Percentiles rank a stretch among this genome's conserved stretches.
phyloP scores from a whole-genome alignment of 768 basidiomycete species.

The Leccinum pellstonianum region DNA sequence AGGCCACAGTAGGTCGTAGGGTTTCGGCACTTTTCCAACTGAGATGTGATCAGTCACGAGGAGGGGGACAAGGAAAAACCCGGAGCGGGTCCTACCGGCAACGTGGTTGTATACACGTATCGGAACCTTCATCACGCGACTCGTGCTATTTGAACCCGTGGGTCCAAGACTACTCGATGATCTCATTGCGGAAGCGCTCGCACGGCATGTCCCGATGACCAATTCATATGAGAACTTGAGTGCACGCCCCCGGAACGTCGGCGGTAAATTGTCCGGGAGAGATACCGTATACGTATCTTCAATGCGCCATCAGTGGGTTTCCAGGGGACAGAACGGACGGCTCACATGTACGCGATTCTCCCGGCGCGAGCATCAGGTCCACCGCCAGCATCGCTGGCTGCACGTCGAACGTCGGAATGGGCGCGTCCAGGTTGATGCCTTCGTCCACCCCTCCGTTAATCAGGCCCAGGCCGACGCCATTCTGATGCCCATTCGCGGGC shows the following conservation, averaged over 20 bases:
- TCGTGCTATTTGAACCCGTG: conserved; percentile 49
- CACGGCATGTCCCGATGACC: conserved; percentile 82
- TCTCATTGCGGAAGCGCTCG: conserved; percentile 36
- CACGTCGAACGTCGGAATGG: conserved; percentile 82
- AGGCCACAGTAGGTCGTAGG: conserved; percentile 87
- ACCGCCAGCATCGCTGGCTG: conserved; percentile 88
- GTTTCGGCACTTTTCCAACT: conserved; percentile 56
- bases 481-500: conserved; percentile 7
- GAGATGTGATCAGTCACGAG: background rate
- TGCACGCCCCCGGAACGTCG: conserved; percentile 83
- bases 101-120: conserved; percentile 90
- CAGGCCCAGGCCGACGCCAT: conserved; percentile 35
- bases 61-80: background rate
- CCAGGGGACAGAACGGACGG: background rate
- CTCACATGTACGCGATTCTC: conserved; percentile 79
- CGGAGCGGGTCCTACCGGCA: conserved; percentile 48
- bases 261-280: conserved; percentile 81
- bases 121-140: conserved; percentile 86
- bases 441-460: conserved; percentile 34
- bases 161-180: conserved; percentile 34
- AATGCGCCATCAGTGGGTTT: background rate
- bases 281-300: conserved; percentile 77
- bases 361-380: conserved; percentile 78
- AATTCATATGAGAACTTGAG: conserved; percentile 89
- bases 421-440: conserved; percentile 57